These are phyloP conservation scores for Dillenia turbinata DNA, from an alignment of 164 flowering plant genomes.

Conservation along the genomic window DNA sequence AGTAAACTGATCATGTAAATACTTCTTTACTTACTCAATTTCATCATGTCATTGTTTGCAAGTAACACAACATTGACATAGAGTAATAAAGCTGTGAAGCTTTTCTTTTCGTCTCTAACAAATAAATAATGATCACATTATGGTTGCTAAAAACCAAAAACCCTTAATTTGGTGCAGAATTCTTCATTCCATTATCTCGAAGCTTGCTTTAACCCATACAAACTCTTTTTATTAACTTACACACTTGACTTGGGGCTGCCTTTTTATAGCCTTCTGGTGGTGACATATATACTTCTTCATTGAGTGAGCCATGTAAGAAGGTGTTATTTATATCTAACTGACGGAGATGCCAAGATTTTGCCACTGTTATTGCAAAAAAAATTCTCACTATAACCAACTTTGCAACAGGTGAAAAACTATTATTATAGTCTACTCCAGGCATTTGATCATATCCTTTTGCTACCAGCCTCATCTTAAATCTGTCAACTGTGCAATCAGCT, in stretches of 20 bases:
- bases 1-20: background rate
- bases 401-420: background rate
- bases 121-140: background rate
- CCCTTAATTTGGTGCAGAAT: background rate
- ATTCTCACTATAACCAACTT: background rate
- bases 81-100: background rate
- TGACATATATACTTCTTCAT: constrained; percentile 7
- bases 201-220: constrained; percentile 4
- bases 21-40: background rate
- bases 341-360: background rate
- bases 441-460: constrained; percentile 1
- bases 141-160: background rate
- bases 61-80: background rate
- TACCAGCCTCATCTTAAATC: background rate
- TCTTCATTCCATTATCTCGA: background rate
- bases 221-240: background rate
- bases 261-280: background rate
- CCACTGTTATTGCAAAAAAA: background rate
- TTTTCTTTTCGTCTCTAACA: no score
- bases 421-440: background rate
- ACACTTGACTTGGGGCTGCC: background rate
- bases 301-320: constrained; percentile 3
- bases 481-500: background rate
- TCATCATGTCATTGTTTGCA: background rate
- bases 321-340: constrained; percentile 8